A percentile compares a stretch with the other conserved stretches of the same genome.
Evolutionary conservation across 495 filamentous ascomycete genomes (phyloP).

Genomic region (Neurospora sublineolata): DNA sequence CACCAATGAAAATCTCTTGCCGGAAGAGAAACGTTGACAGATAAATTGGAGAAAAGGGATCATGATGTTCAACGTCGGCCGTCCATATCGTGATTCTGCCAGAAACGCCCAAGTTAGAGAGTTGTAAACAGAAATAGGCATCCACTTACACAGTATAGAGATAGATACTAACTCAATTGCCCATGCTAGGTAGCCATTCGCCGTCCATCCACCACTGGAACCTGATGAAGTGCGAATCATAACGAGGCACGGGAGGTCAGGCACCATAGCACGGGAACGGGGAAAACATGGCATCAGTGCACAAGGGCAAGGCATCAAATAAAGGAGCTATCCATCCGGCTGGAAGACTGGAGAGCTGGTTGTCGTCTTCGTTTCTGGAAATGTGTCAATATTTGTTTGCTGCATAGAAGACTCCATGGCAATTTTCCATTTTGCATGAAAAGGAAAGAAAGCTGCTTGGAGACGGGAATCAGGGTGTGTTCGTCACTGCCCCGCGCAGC

Average conservation of each 20-base stretch:
- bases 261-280: not conserved
- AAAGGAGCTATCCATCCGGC: not conserved
- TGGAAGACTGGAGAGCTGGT: not conserved
- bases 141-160: not conserved
- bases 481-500: not conserved
- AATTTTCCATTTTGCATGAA: not conserved
- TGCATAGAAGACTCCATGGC: not conserved
- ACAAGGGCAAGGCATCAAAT: not conserved
- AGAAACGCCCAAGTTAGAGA: not conserved
- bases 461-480: not conserved
- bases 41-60: not conserved
- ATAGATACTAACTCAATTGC: not conserved
- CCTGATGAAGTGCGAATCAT: not conserved
- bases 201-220: not conserved
- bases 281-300: not conserved
- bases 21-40: not conserved
- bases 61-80: not conserved
- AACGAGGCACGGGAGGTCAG: not conserved
- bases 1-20: not conserved
- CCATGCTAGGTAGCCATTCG: not conserved
- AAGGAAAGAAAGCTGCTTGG: not conserved
- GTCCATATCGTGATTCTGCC: not conserved
- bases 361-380: not conserved
- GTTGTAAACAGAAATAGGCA: not conserved
- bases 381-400: not conserved